phyloP scores from a whole-genome alignment of 768 basidiomycete species.

The Tricholoma matsutake region DNA sequence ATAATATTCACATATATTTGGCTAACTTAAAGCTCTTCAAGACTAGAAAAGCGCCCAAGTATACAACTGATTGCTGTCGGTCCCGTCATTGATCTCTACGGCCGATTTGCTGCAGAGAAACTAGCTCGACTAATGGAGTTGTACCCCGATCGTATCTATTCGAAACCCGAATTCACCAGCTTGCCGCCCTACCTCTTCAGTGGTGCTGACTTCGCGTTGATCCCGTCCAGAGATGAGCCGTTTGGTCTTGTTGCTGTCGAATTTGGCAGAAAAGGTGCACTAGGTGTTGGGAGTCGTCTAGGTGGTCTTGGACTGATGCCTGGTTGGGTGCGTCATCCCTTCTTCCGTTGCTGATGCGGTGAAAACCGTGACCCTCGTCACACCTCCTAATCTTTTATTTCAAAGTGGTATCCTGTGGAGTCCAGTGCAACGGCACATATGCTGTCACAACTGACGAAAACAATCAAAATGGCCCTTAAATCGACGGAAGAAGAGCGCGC shows the following conservation, averaged over 20 bases:
- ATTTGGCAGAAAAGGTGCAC: constrained; percentile 93
- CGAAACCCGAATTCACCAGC: constrained; percentile 96
- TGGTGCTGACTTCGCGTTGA: constrained; percentile 93
- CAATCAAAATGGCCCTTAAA: constrained; percentile 90
- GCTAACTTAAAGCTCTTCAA: constrained; percentile 26
- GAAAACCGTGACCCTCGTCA: no score
- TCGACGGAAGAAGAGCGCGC: constrained; percentile 90
- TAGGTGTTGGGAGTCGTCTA: constrained; percentile 91
- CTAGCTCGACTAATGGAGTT: constrained; percentile 91
- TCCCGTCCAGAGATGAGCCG: constrained; percentile 94
- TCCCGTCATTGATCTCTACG: constrained; percentile 93
- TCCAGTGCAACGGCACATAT: constrained; percentile 91
- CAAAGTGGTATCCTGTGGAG: constrained; percentile 95
- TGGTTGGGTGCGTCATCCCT: constrained; percentile 73
- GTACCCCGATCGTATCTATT: constrained; percentile 90
- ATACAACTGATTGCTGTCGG: constrained; percentile 90
- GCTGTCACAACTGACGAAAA: constrained; percentile 92
- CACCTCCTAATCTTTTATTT: constrained; percentile 2
- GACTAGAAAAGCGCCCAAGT: constrained; percentile 79
- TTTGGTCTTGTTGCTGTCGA: constrained; percentile 96
- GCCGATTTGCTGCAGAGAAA: constrained; percentile 94
- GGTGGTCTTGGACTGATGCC: constrained; percentile 97
- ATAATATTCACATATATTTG: neutral
- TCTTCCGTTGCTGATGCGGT: no score
- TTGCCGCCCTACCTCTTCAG: constrained; percentile 91